Evolutionary conservation across 169 alveolate species (phyloP).

Genomic region (Plasmodium falciparum): DNA sequence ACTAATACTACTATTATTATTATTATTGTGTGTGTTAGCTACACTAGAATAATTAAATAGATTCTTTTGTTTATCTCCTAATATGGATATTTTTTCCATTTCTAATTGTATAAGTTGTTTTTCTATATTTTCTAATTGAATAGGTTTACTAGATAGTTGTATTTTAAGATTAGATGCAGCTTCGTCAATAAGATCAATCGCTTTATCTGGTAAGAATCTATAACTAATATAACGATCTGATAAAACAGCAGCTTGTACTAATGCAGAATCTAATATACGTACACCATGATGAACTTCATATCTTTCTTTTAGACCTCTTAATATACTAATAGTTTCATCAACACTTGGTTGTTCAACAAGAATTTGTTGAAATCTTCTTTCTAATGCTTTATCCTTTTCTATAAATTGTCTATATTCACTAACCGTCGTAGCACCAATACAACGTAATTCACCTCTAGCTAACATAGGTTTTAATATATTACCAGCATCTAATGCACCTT

Average conservation of each 20-base stretch:
- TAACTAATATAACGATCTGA: slow-evolving; percentile 86
- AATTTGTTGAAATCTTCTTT: slow-evolving; percentile 92
- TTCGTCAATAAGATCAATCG: slow-evolving; percentile 90
- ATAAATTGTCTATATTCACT: slow-evolving; percentile 91
- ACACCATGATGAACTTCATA: slow-evolving; percentile 93
- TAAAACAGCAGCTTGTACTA: slow-evolving; percentile 90
- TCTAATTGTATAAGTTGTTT: slow-evolving; percentile 88
- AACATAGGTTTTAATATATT: slow-evolving; percentile 91
- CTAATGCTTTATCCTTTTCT: slow-evolving; percentile 93
- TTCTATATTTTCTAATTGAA: slow-evolving; percentile 88
- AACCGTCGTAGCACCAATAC: slow-evolving; percentile 92
- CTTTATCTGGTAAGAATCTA: slow-evolving; percentile 90
- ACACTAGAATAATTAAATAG: slow-evolving; percentile 16
- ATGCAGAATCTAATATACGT: slow-evolving; percentile 90
- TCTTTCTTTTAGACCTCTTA: slow-evolving; percentile 90
- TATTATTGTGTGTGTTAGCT: slow-evolving; percentile 20
- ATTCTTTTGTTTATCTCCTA: slow-evolving; percentile 71
- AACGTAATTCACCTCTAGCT: slow-evolving; percentile 92
- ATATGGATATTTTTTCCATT: slow-evolving; percentile 88
- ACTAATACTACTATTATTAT: slow-evolving; percentile 27
- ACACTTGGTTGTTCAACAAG: slow-evolving; percentile 90
- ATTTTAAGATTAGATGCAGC: slow-evolving; percentile 91
- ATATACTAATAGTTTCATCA: slow-evolving; percentile 88
- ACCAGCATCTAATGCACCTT: slow-evolving; percentile 92
- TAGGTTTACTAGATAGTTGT: slow-evolving; percentile 89